phyloP scores from a whole-genome alignment of 352 stramenopile species.

The Globisporangium middletonii region DNA sequence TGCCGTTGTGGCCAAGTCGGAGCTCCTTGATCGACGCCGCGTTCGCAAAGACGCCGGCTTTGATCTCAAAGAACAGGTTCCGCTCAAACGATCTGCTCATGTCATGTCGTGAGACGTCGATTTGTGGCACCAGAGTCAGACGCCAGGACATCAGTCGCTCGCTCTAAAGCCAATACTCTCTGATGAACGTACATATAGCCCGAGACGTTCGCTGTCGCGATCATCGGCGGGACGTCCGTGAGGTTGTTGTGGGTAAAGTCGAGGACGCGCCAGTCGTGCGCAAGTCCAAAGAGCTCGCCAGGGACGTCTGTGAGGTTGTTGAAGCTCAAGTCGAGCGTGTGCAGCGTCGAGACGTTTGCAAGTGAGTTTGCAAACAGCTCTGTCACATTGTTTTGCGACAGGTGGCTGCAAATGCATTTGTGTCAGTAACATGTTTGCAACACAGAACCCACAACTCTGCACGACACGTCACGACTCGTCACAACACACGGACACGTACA shows the following conservation, averaged over 20 bases:
- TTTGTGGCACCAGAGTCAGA: too few species aligned
- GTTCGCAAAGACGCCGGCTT: slow-evolving; percentile 32
- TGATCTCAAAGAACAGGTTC: slow-evolving; percentile 55
- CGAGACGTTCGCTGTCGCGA: slow-evolving; percentile 28
- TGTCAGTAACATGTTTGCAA: neutral
- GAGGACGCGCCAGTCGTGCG: slow-evolving; percentile 46
- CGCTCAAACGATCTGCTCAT: slow-evolving; percentile 48
- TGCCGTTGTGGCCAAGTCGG: slow-evolving; percentile 42
- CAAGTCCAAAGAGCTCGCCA: slow-evolving; percentile 28
- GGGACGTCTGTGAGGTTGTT: slow-evolving; percentile 44
- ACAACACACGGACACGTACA: slow-evolving; percentile 19
- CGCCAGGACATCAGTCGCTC: too few species aligned
- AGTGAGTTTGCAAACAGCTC: slow-evolving; percentile 35
- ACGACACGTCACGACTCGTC: neutral
- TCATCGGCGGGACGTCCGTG: slow-evolving; percentile 25
- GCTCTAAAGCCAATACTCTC: too few species aligned
- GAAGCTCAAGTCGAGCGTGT: slow-evolving; percentile 51
- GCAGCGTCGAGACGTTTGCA: slow-evolving; percentile 33
- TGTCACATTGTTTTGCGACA: slow-evolving; percentile 41
- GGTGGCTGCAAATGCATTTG: slow-evolving; percentile 14
- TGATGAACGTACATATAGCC: slow-evolving; percentile 47
- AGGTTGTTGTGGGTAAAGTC: slow-evolving; percentile 53
- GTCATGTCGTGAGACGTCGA: too few species aligned
- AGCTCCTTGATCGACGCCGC: slow-evolving; percentile 43
- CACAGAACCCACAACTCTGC: neutral